phyloP scores from a whole-genome alignment of 768 basidiomycete genomes.

The Tubosaeta brunneosetosa region DNA sequence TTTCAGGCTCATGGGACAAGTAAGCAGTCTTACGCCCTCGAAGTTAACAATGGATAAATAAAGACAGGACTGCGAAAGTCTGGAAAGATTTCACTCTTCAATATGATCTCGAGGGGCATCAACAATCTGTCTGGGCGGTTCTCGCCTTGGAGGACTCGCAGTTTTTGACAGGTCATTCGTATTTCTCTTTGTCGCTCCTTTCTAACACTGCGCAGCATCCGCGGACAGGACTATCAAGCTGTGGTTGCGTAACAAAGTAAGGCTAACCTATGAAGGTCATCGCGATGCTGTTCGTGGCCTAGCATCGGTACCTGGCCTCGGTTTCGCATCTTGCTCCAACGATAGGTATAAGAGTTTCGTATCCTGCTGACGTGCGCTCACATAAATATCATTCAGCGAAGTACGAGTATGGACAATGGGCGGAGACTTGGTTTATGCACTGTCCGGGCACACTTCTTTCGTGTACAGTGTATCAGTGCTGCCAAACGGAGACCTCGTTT shows the following conservation, averaged over 20 bases:
- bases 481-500: conserved; percentile 77
- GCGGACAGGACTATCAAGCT: conserved; percentile 93
- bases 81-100: conserved; percentile 76
- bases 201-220: conserved; percentile 53
- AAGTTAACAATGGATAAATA: background rate
- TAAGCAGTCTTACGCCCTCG: conserved; percentile 35
- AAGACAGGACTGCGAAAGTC: conserved; percentile 81
- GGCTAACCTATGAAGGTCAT: conserved; percentile 82
- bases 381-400: conserved; percentile 48
- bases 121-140: conserved; percentile 94
- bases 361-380: background rate
- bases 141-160: conserved; percentile 70
- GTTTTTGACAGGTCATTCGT: conserved; percentile 71
- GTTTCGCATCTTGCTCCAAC: conserved; percentile 94
- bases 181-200: background rate
- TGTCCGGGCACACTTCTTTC: conserved; percentile 96
- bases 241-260: conserved; percentile 71
- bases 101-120: conserved; percentile 78
- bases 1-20: conserved; percentile 98
- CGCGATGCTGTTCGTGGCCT: conserved; percentile 88
- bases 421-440: conserved; percentile 67
- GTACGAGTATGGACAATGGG: conserved; percentile 89
- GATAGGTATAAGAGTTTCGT: conserved; percentile 58
- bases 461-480: conserved; percentile 87
- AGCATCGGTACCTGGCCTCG: conserved; percentile 73